Percentiles rank a stretch among this genome's conserved stretches.
Conservation (phyloP, 2,329 filamentous ascomycete genomes). For the Xylaria sp. region DNA sequence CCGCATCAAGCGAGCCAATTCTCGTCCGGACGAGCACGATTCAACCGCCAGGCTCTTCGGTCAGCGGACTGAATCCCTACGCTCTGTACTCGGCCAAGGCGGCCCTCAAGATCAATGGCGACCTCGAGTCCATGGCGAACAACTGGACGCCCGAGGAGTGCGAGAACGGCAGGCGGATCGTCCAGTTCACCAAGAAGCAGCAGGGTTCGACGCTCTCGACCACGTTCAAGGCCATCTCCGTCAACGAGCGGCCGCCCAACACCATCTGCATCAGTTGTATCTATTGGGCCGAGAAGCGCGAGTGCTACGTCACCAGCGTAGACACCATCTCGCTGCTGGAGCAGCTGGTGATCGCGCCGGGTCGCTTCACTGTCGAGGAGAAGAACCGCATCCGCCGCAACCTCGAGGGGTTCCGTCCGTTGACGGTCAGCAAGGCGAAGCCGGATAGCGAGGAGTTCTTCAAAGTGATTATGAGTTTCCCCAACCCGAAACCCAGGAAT, state of each 20-base stretch:
- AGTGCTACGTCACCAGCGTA: constrained; percentile 94
- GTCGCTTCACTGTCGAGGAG: constrained; percentile 93
- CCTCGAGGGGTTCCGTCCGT: constrained; percentile 89
- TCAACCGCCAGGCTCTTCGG: constrained; percentile 51
- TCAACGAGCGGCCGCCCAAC: constrained; percentile 81
- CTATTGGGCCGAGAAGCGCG: constrained; percentile 90
- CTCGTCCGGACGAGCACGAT: constrained; percentile 68
- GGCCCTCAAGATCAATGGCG: constrained; percentile 82
- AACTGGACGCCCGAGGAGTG: constrained; percentile 87
- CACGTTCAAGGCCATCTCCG: constrained; percentile 80
- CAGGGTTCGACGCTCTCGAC: constrained; percentile 82
- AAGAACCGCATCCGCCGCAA: constrained; percentile 98
- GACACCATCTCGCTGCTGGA: constrained; percentile 97
- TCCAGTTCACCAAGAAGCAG: constrained; percentile 87
- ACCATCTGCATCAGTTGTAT: constrained; percentile 98
- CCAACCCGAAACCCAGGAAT: constrained; percentile 92
- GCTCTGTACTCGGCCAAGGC: constrained; percentile 86
- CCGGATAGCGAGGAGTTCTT: constrained; percentile 95
- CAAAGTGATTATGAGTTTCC: constrained; percentile 98
- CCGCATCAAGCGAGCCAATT: constrained; percentile 57
- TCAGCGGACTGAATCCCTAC: constrained; percentile 75
- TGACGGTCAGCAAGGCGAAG: constrained; percentile 94
- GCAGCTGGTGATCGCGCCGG: constrained; percentile 78
- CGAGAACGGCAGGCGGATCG: constrained; percentile 81
- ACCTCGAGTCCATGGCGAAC: constrained; percentile 84